Evolutionary conservation across 192 early-diverging fungal species (phyloP).

Genomic region (Dissophora globulifera): DNA sequence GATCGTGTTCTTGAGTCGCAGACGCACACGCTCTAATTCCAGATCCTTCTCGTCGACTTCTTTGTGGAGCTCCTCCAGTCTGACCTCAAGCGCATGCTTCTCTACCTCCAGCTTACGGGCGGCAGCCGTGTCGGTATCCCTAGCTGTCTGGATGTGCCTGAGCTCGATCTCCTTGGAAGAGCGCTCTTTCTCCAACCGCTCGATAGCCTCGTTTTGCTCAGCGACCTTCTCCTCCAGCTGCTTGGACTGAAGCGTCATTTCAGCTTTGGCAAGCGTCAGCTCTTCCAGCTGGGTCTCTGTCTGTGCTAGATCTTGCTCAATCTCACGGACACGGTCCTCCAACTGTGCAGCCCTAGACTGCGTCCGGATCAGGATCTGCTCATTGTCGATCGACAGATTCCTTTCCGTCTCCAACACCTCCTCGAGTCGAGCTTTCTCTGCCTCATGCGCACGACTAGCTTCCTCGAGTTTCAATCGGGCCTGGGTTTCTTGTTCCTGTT

Average conservation of each 20-base stretch:
- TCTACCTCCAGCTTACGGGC: constrained; percentile 39
- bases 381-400: constrained; percentile 81
- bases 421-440: constrained; percentile 77
- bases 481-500: constrained; percentile 70
- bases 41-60: constrained; percentile 78
- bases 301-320: constrained; percentile 68
- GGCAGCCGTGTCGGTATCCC: constrained; percentile 22
- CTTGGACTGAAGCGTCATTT: constrained; percentile 6
- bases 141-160: constrained; percentile 21
- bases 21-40: constrained; percentile 56
- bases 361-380: constrained; percentile 84
- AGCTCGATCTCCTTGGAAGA: constrained; percentile 45
- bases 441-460: constrained; percentile 67
- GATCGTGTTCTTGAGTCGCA: constrained; percentile 49
- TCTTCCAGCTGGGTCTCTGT: constrained; percentile 73
- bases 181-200: constrained; percentile 37
- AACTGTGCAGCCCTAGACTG: constrained; percentile 77
- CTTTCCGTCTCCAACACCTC: constrained; percentile 77
- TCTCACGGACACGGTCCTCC: constrained; percentile 71
- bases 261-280: constrained; percentile 58
- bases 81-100: constrained; percentile 65
- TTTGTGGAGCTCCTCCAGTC: constrained; percentile 68
- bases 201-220: constrained; percentile 18
- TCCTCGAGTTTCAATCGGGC: constrained; percentile 65
- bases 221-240: constrained; percentile 41